phyloP scores from a whole-genome alignment of 2,329 filamentous ascomycete species.

The Corinectria fuckeliana region DNA sequence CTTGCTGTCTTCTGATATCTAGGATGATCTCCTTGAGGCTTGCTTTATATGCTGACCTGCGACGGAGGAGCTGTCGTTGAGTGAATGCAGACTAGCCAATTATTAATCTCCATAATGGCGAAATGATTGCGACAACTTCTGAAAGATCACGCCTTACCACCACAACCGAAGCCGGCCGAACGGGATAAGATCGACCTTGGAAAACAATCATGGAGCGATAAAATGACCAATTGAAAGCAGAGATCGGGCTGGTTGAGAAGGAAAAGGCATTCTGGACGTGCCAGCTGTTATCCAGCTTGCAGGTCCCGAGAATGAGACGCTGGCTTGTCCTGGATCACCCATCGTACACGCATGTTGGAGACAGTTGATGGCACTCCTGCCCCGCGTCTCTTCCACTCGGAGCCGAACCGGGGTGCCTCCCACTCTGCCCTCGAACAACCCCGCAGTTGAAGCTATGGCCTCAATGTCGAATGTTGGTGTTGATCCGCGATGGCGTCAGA shows the following conservation, averaged over 20 bases:
- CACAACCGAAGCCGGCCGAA: conserved; percentile 33
- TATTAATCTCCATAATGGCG: conserved; percentile 37
- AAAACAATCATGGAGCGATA: neutral
- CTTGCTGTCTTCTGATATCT: neutral
- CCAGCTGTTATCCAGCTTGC: neutral
- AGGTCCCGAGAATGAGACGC: neutral
- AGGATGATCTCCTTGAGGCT: neutral
- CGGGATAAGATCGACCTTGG: conserved; percentile 4
- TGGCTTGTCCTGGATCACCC: too few relatives aligned
- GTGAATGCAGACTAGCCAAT: conserved; percentile 12
- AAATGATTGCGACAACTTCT: conserved; percentile 37
- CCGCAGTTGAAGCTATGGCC: conserved; percentile 9
- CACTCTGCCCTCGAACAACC: neutral
- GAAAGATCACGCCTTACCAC: conserved; percentile 35
- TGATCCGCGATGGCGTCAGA: conserved; percentile 31
- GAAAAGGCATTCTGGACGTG: too few relatives aligned
- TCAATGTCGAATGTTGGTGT: neutral
- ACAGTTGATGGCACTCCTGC: neutral
- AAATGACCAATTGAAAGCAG: neutral
- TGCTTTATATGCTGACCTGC: conserved; percentile 17
- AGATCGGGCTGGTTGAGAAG: too few relatives aligned
- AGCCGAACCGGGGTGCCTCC: neutral
- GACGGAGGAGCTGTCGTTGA: neutral
- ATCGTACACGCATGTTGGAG: too few relatives aligned
- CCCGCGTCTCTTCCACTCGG: neutral